Evolutionary conservation across 176 grass and related monocot species (phyloP), one percentile per base, ranked within the genome.

Genomic region (Oryza longistaminata): DNA sequence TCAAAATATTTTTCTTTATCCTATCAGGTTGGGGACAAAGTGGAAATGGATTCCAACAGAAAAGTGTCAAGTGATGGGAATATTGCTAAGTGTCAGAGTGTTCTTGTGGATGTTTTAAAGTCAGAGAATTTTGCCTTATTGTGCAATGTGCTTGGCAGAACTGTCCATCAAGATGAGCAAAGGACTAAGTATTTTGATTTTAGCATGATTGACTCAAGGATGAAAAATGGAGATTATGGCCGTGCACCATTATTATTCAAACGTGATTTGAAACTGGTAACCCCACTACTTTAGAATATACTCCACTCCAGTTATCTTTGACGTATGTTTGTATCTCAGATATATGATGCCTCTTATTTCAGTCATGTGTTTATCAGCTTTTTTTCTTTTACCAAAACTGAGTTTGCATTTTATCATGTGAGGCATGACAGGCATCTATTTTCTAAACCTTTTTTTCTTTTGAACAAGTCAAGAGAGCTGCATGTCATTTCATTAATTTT

Each of bases 151-250:
- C 92, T 97, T 87, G 77, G 79, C 68, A 91, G 24, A 80, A 84
- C 46, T 83, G 88, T 89, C 34, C 83, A 91, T 84, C 86, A 88
- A 80, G 85, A 89, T 46, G 81, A 79, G 55, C 64, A 71, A 73
- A 83, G 77, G 68, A 88, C 71, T 76, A 81, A 75, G 65, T 95
- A 89, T 79, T 90, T 97, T 79, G 76, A 95, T 89, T 97, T 95
- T 75, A 77, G 85, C 26, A 21, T 91, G 66, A 91, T 97, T 49
- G 90, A 93, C 65, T 87, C 84, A 83, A 97, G 94, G 65, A 86
- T 97, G 86, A 97, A 88, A 82, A 93, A 85, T 95, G 95, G 95
- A 79, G 88, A 86, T 64, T 97, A 97, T 87, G 95, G 88, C 74
- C 68, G 48, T 48, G 73, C 80, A 43, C 95, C 92, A 55, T 67